Evolutionary conservation across 345 rosid genomes (phyloP).

Genomic region (Firmiana major): DNA sequence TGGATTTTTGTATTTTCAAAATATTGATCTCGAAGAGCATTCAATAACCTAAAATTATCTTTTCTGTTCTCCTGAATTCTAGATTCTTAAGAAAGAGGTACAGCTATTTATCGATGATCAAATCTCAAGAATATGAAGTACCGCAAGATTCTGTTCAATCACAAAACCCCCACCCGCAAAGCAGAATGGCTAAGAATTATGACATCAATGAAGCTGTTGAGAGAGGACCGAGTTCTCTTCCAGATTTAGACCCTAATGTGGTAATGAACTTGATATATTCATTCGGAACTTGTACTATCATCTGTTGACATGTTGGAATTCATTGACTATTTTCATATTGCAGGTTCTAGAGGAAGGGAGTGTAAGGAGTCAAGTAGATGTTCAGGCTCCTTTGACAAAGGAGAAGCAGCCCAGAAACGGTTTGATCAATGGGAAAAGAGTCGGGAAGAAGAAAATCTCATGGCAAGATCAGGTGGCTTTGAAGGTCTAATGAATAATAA

Average conservation of each 20-base stretch:
- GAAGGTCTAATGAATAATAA: constrained; percentile 9
- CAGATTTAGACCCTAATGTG: constrained; percentile 3
- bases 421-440: constrained; percentile 19
- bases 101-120: constrained; percentile 10
- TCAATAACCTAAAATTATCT: background rate
- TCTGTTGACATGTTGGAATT: background rate
- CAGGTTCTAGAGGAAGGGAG: constrained; percentile 14
- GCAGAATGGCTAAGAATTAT: background rate
- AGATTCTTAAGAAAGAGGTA: constrained; percentile 30
- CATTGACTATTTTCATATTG: background rate
- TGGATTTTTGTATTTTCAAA: background rate
- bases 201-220: background rate
- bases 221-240: constrained; percentile 9
- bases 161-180: background rate
- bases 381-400: constrained; percentile 5
- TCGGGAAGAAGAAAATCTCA: constrained; percentile 34
- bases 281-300: background rate
- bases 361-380: constrained; percentile 7
- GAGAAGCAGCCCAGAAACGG: constrained; percentile 15
- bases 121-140: constrained; percentile 9
- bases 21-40: background rate
- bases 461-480: constrained; percentile 36
- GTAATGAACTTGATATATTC: constrained; percentile 15
- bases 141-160: constrained; percentile 10
- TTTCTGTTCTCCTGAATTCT: background rate